Evolutionary conservation across 1,284 basidiomycete genomes (phyloP).

Genomic region (Dichomitus squalens): DNA sequence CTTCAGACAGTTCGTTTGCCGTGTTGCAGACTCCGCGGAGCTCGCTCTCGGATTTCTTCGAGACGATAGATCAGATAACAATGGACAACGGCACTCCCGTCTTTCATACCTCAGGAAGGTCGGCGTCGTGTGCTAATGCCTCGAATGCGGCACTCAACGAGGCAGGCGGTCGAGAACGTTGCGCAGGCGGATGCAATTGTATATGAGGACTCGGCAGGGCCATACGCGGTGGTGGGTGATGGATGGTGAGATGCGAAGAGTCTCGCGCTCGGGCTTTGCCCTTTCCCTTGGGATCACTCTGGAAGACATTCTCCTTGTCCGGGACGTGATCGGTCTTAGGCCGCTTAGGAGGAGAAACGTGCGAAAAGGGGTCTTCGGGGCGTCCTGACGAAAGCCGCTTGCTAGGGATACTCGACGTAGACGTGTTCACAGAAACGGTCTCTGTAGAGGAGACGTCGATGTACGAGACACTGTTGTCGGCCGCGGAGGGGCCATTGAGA

Average conservation of each 20-base stretch:
- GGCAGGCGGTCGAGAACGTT: background rate
- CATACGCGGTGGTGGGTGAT: background rate
- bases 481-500: constrained; percentile 4
- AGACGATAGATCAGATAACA: background rate
- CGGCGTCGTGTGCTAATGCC: constrained; percentile 5
- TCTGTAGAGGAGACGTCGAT: constrained; percentile 28
- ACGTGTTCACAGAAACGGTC: constrained; percentile 19
- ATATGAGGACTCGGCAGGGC: background rate
- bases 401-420: constrained; percentile 25
- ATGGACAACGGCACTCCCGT: too few species aligned
- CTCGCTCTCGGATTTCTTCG: constrained; percentile 23
- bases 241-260: background rate
- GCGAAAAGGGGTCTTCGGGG: constrained; percentile 11
- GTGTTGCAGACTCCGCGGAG: constrained; percentile 14
- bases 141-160: constrained; percentile 2
- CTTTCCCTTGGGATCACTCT: constrained; percentile 21
- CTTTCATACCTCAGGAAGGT: constrained; percentile 14
- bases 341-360: constrained; percentile 27
- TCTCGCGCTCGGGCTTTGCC: constrained; percentile 21
- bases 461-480: constrained; percentile 16
- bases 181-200: background rate
- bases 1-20: constrained; percentile 6
- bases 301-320: constrained; percentile 33
- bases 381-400: constrained; percentile 31
- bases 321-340: constrained; percentile 17